phyloP scores from a whole-genome alignment of 2,329 filamentous ascomycete genomes.

The Diaporthe velutina region DNA sequence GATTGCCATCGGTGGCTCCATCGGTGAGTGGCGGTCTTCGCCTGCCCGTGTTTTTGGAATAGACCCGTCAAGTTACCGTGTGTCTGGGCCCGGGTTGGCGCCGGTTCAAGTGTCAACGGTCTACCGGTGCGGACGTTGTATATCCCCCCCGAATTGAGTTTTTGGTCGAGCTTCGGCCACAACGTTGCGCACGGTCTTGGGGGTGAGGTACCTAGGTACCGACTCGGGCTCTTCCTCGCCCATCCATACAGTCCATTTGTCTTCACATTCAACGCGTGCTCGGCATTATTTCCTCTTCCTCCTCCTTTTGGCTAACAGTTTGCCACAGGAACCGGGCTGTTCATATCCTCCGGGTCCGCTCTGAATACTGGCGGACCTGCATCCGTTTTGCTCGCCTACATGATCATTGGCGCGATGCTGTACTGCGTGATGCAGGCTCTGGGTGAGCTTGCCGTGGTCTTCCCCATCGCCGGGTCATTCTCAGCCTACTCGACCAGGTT shows the following conservation, averaged over 20 bases:
- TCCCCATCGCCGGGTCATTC: conserved; percentile 92
- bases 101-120: conserved; percentile 9
- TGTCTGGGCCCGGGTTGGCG: neutral
- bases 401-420: conserved; percentile 85
- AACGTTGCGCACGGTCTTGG: conserved; percentile 23
- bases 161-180: neutral
- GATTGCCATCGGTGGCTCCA: conserved; percentile 96
- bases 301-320: conserved; percentile 4
- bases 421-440: conserved; percentile 93
- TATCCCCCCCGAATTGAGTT: neutral
- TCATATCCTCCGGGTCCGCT: conserved; percentile 84
- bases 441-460: conserved; percentile 90
- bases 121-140: neutral
- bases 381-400: conserved; percentile 82
- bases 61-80: neutral
- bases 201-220: conserved; percentile 3
- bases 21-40: conserved; percentile 65
- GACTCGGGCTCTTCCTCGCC: neutral
- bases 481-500: conserved; percentile 93
- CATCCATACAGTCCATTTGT: neutral
- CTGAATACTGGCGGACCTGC: conserved; percentile 82
- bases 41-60: neutral
- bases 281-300: neutral
- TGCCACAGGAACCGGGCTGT: conserved; percentile 80
- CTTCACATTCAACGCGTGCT: neutral